Base-by-base conservation (phyloP, 805 yeast species). In the Ogataea parapolymorpha region DNA sequence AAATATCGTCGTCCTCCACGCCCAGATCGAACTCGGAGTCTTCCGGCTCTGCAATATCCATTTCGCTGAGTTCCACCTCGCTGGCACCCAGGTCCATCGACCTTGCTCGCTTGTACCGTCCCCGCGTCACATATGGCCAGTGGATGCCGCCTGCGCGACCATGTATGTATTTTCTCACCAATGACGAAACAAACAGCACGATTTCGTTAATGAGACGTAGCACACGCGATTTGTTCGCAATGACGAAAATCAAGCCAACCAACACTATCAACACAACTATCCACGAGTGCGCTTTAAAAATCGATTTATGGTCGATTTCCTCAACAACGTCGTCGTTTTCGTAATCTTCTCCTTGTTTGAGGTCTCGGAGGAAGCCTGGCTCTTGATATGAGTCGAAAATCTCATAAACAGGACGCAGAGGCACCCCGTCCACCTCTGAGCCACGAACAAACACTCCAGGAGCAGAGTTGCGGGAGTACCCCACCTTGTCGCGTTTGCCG, bases 371-470 rank as follows among this genome's bases (percentile, higher is more conserved):
- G 38, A 53, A 53, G 6, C 51, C 55, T 2, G 57, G 56, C 5
- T 32, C n/a, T 12, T 54, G 51, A 34, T 58, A 56, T 3, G 10
- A 13, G 6, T 55, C 54, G 2, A 46, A 44, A 2, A 37, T 12
- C 22, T 55, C 51, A 45, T 64, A 76, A 2, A 37, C 53, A 0
- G 84, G 85, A 33, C 86, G 58, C 9, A 60, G 36, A 0, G 49
- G 35, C 0, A 74, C 48, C 2, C 68, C 72, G 3, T 51, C 54
- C 7, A 58, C 61, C 51, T 80, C 86, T 12, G 80, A 77, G 3
- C 87, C 87, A 43, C 65, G 65, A 18, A 67, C 62, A 50, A 71
- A 76, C 4, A 69, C 58, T 14, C 67, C 68, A 0, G 77, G 71
- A 0, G 75, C 66, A 0, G 82, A 71, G 12, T 73, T 66, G 51